phyloP scores from a whole-genome alignment of 75 land plant species.

The Selaginella moellendorffii region DNA sequence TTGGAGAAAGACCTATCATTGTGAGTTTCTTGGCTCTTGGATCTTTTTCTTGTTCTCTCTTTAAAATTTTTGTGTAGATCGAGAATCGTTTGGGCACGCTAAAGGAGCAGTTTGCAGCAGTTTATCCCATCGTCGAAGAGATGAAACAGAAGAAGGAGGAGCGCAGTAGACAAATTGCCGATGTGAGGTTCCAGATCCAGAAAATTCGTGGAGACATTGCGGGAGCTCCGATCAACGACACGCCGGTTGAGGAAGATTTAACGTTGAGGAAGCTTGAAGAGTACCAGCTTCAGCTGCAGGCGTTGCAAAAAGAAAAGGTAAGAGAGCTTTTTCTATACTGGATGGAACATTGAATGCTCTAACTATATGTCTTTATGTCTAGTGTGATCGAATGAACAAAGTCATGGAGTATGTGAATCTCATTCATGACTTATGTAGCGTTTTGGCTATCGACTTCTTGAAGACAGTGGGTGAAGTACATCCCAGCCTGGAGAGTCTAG shows the following conservation, averaged over 20 bases:
- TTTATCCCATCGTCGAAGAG: constrained; percentile 62
- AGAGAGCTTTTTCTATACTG: background rate
- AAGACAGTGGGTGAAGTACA: constrained; percentile 75
- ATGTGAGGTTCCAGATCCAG: constrained; percentile 66
- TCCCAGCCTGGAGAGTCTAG: constrained; percentile 69
- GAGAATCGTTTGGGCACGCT: constrained; percentile 69
- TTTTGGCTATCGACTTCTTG: constrained; percentile 87
- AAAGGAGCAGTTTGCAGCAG: constrained; percentile 80
- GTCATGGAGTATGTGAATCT: constrained; percentile 84
- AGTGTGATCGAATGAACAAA: constrained; percentile 85
- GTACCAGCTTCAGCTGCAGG: constrained; percentile 60
- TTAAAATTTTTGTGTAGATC: constrained; percentile 21
- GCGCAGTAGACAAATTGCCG: constrained; percentile 55
- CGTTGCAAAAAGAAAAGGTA: constrained; percentile 92
- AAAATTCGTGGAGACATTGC: constrained; percentile 71
- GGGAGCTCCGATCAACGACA: constrained; percentile 23
- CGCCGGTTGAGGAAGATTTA: constrained; percentile 41
- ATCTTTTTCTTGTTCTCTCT: background rate
- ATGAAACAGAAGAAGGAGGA: constrained; percentile 70
- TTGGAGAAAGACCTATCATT: constrained; percentile 44
- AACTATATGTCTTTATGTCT: constrained; percentile 9
- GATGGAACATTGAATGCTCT: background rate
- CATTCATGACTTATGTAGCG: constrained; percentile 86
- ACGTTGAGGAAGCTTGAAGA: constrained; percentile 71
- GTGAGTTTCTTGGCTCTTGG: constrained; percentile 15